Conservation (phyloP, 1,139 yeast species). For the Lodderomyces jiufengensis region DNA sequence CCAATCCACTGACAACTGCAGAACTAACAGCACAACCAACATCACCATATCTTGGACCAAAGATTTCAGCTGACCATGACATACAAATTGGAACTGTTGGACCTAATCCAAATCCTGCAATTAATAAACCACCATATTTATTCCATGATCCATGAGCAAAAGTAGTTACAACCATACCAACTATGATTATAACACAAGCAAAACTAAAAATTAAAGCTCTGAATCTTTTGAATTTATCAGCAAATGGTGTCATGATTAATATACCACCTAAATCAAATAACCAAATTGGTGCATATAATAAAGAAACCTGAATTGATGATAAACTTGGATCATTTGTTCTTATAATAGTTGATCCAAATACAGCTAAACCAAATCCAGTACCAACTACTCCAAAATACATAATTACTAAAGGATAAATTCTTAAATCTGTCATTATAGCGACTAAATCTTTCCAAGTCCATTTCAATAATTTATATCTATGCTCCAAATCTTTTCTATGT, state of each 20-base stretch:
- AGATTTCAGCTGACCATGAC: slow-evolving; percentile 83
- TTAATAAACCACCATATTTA: slow-evolving; percentile 72
- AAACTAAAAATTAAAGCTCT: slow-evolving; percentile 61
- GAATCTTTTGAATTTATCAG: slow-evolving; percentile 59
- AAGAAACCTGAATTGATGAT: slow-evolving; percentile 65
- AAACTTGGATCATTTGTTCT: slow-evolving; percentile 59
- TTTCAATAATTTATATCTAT: slow-evolving; percentile 30
- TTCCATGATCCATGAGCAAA: slow-evolving; percentile 74
- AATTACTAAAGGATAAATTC: slow-evolving; percentile 77
- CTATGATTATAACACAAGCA: slow-evolving; percentile 64
- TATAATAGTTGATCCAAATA: slow-evolving; percentile 82
- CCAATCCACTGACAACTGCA: slow-evolving; percentile 81
- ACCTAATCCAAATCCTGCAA: slow-evolving; percentile 83
- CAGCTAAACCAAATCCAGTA: slow-evolving; percentile 80
- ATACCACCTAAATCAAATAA: slow-evolving; percentile 80
- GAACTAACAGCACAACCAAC: slow-evolving; percentile 81
- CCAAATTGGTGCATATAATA: slow-evolving; percentile 89
- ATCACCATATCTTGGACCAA: slow-evolving; percentile 70
- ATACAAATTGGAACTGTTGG: slow-evolving; percentile 88
- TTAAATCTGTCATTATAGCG: slow-evolving; percentile 54
- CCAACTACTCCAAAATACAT: slow-evolving; percentile 95
- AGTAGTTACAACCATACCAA: slow-evolving; percentile 73
- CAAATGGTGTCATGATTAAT: slow-evolving; percentile 70
- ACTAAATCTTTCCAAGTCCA: slow-evolving; percentile 66
- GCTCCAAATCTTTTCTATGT: slow-evolving; percentile 64